Conservation (phyloP, 2,329 filamentous ascomycete species). For the Fusarium dimerum region DNA sequence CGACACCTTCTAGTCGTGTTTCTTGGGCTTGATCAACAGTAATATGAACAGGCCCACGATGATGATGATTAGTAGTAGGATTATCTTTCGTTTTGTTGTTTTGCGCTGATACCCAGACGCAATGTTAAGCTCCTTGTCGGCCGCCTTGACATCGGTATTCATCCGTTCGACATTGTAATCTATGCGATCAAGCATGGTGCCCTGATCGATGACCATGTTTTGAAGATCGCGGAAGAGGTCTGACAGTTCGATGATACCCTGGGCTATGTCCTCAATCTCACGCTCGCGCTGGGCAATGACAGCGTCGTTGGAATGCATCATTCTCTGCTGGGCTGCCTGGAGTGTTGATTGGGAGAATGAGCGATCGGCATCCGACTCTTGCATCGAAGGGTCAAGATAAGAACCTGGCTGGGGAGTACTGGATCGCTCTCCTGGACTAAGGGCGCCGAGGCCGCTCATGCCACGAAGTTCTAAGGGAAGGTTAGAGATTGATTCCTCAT, state of each 20-base stretch:
- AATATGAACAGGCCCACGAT: slow-evolving; percentile 87
- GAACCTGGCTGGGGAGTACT: slow-evolving; percentile 50
- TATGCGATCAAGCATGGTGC: slow-evolving; percentile 88
- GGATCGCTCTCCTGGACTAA: slow-evolving; percentile 53
- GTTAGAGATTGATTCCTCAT: slow-evolving; percentile 2
- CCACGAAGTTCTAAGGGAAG: slow-evolving; percentile 67
- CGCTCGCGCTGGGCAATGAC: slow-evolving; percentile 89
- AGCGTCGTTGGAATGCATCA: slow-evolving; percentile 74
- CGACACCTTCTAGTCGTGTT: slow-evolving; percentile 29
- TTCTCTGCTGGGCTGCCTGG: slow-evolving; percentile 72
- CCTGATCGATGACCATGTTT: slow-evolving; percentile 91
- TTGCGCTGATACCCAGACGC: slow-evolving; percentile 87
- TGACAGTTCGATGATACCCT: slow-evolving; percentile 94
- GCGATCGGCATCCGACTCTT: slow-evolving; percentile 92
- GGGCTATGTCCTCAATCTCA: slow-evolving; percentile 96
- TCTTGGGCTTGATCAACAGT: slow-evolving; percentile 76
- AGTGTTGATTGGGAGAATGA: slow-evolving; percentile 89
- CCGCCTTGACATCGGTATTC: slow-evolving; percentile 88
- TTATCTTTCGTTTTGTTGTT: slow-evolving; percentile 88
- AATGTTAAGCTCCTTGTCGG: slow-evolving; percentile 87
- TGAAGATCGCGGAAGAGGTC: slow-evolving; percentile 97
- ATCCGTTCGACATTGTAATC: slow-evolving; percentile 98
- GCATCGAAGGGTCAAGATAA: slow-evolving; percentile 82
- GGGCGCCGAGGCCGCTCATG: slow-evolving; percentile 59
- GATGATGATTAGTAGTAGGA: slow-evolving; percentile 81